Evolutionary conservation across 805 yeast genomes (phyloP).

Genomic region (Myxozyma geophila): DNA sequence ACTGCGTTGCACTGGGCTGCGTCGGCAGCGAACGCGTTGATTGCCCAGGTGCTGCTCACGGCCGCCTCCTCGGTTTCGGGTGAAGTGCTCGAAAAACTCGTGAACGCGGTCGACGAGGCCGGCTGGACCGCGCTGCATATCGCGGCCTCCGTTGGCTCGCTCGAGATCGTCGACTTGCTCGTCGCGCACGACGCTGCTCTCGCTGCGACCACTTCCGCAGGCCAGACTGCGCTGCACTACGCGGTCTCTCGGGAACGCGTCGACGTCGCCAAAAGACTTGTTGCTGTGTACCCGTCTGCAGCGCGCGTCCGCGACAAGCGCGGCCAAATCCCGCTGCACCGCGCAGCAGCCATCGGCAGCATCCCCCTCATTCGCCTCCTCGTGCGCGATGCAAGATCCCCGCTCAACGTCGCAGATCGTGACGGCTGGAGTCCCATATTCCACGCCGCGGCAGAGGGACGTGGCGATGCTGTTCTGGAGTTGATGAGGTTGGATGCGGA

Average conservation of each 20-base stretch:
- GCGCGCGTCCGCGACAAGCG: conserved; percentile 68
- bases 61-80: conserved; percentile 33
- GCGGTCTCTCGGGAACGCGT: conserved; percentile 73
- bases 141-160: conserved; percentile 74
- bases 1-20: conserved; percentile 91
- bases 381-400: conserved; percentile 58
- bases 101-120: conserved; percentile 74
- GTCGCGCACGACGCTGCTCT: conserved; percentile 61
- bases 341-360: conserved; percentile 83
- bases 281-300: conserved; percentile 60
- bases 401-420: conserved; percentile 68
- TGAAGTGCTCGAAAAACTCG: conserved; percentile 8
- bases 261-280: conserved; percentile 58
- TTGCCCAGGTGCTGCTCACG: conserved; percentile 51
- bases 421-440: conserved; percentile 87
- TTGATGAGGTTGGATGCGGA: conserved; percentile 74
- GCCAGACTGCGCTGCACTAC: conserved; percentile 74
- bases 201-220: conserved; percentile 63
- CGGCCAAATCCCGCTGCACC: conserved; percentile 70
- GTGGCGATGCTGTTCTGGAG: conserved; percentile 70
- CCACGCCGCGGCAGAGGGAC: conserved; percentile 90
- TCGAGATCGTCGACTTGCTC: conserved; percentile 56
- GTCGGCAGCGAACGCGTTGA: conserved; percentile 59
- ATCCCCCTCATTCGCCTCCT: conserved; percentile 59
- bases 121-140: conserved; percentile 89